A percentile compares a stretch with the other conserved stretches of the same genome.
These are phyloP conservation scores for Talaromyces marneffei DNA, from an alignment of 2,329 filamentous ascomycete genomes.

Conservation along the genomic window DNA sequence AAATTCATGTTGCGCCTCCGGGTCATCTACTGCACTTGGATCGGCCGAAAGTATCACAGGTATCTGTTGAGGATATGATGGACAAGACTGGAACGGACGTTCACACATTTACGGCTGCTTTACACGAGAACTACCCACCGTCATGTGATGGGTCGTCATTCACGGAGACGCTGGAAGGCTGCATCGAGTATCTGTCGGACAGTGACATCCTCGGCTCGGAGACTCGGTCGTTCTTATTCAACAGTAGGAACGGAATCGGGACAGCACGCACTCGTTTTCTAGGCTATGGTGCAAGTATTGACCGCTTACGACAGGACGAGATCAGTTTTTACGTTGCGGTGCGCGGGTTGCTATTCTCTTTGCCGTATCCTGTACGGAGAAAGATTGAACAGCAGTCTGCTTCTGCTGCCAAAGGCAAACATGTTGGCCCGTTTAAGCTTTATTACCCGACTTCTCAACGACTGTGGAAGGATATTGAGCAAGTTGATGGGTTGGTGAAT, in stretches of 20 bases:
- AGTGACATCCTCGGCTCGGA: conserved; percentile 78
- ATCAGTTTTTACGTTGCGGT: conserved; percentile 90
- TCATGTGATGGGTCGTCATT: conserved; percentile 67
- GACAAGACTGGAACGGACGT: conserved; percentile 92
- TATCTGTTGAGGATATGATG: conserved; percentile 69
- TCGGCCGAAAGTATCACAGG: conserved; percentile 58
- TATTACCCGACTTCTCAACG: conserved; percentile 83
- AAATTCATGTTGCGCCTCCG: conserved; percentile 53
- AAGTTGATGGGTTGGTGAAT: conserved; percentile 63
- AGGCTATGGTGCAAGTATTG: conserved; percentile 56
- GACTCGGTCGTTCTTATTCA: conserved; percentile 35
- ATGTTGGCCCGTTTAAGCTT: conserved; percentile 70
- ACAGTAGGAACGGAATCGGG: conserved; percentile 48
- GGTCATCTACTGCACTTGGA: conserved; percentile 52
- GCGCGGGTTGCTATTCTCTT: conserved; percentile 73
- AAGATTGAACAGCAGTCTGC: conserved; percentile 31
- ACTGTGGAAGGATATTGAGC: conserved; percentile 76
- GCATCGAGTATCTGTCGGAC: conserved; percentile 79
- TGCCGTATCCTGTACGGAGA: conserved; percentile 78
- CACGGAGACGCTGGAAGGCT: conserved; percentile 74
- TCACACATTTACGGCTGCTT: conserved; percentile 77
- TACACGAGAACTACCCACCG: conserved; percentile 88
- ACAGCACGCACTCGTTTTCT: conserved; percentile 45
- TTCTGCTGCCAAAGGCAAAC: conserved; percentile 21
- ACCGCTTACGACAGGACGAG: conserved; percentile 82